Evolutionary conservation across 257 asterid genomes (phyloP).

Genomic region (Jasminum sambac): DNA sequence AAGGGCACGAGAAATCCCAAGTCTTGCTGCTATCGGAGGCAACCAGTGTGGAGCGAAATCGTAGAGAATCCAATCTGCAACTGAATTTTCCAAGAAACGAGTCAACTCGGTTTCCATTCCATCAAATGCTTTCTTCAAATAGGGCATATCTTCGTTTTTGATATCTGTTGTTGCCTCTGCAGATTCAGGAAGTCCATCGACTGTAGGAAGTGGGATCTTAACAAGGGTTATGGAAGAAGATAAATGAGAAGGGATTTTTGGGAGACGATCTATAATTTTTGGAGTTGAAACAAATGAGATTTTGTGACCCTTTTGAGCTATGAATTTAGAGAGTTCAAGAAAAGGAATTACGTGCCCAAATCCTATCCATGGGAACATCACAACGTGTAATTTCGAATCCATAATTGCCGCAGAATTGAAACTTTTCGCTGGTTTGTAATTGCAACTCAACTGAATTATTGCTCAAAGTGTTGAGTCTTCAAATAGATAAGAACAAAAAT

Average conservation of each 20-base stretch:
- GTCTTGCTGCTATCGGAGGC: slow-evolving; percentile 20
- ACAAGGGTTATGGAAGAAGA: slow-evolving; percentile 30
- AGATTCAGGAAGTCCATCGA: slow-evolving; percentile 26
- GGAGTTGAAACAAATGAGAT: slow-evolving; percentile 56
- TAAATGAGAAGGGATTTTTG: slow-evolving; percentile 37
- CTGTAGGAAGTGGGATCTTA: slow-evolving; percentile 39
- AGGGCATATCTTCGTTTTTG: slow-evolving; percentile 7
- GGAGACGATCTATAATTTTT: slow-evolving; percentile 59
- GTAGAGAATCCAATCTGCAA: slow-evolving; percentile 38
- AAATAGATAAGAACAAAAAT: no score
- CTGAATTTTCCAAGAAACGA: no score
- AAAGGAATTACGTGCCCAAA: slow-evolving; percentile 66
- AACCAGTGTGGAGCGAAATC: slow-evolving; percentile 39
- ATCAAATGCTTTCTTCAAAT: slow-evolving; percentile 34
- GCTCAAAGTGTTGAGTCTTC: no score
- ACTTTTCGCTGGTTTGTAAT: not conserved
- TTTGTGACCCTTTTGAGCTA: slow-evolving; percentile 49
- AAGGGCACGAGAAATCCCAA: slow-evolving; percentile 9
- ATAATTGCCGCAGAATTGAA: not conserved
- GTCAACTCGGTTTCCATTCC: no score
- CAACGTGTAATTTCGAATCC: slow-evolving; percentile 34
- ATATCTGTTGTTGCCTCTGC: slow-evolving; percentile 37
- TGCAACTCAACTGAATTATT: not conserved
- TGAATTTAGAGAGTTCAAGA: slow-evolving; percentile 48
- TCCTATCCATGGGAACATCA: slow-evolving; percentile 67